These are phyloP conservation scores for Codiaeum variegatum DNA, from an alignment of 441 rosid species.

Conservation along the genomic window DNA sequence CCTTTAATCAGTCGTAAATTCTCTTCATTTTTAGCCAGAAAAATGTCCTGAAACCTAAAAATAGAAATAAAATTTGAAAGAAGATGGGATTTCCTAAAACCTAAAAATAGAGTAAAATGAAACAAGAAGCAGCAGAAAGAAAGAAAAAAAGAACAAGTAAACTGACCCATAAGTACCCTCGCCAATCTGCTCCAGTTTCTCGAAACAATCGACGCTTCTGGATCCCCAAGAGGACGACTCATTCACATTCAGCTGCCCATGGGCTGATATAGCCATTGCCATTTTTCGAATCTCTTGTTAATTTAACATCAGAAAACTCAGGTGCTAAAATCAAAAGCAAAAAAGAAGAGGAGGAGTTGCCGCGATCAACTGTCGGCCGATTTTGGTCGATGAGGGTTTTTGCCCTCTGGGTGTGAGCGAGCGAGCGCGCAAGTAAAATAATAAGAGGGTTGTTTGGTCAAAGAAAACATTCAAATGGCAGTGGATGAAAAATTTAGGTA, in stretches of 20 bases:
- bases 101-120: background rate
- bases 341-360: background rate
- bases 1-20: background rate
- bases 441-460: no score
- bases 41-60: background rate
- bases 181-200: constrained; percentile 87
- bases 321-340: background rate
- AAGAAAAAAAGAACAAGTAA: background rate
- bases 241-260: constrained; percentile 66
- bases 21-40: background rate
- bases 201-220: constrained; percentile 86
- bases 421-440: background rate
- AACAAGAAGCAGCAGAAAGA: background rate
- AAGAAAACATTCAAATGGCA: no score
- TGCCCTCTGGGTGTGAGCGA: background rate
- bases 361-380: background rate
- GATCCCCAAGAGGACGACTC: constrained; percentile 82
- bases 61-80: background rate
- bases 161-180: constrained; percentile 92
- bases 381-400: background rate
- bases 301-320: background rate
- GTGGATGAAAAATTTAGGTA: no score
- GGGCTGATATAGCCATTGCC: constrained; percentile 55
- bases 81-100: background rate
- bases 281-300: background rate